Conservation (phyloP, 225 moss, liverwort and hornwort genomes). For the Asterella californica region DNA sequence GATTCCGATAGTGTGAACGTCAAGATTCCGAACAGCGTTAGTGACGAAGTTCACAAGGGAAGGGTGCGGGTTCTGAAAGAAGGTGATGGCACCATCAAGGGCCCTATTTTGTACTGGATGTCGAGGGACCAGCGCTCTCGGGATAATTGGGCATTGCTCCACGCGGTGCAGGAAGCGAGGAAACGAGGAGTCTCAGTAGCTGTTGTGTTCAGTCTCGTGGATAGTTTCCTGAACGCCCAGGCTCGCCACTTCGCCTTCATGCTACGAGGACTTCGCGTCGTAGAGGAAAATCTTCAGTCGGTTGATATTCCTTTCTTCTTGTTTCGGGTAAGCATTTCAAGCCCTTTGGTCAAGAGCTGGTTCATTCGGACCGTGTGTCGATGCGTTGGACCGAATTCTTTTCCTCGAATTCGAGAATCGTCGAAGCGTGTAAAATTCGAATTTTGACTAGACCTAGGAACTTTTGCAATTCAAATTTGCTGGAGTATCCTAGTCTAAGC, state of each 20-base stretch:
- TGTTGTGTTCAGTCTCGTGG: constrained; percentile 88
- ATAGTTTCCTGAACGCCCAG: constrained; percentile 68
- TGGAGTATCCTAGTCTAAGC: background rate
- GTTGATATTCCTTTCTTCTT: constrained; percentile 85
- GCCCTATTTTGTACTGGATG: constrained; percentile 97
- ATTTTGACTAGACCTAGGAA: background rate
- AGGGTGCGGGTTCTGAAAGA: constrained; percentile 64
- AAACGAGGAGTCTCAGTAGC: constrained; percentile 68
- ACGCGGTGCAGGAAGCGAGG: constrained; percentile 78
- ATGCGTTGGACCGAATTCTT: background rate
- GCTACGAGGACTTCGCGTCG: constrained; percentile 87
- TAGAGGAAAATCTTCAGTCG: constrained; percentile 69
- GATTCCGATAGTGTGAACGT: constrained; percentile 1
- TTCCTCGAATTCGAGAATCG: background rate
- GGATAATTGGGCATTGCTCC: constrained; percentile 93
- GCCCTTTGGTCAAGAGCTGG: background rate
- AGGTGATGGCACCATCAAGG: constrained; percentile 38
- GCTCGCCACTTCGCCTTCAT: constrained; percentile 99
- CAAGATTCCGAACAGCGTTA: background rate
- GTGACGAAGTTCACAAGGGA: constrained; percentile 39
- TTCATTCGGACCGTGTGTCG: background rate
- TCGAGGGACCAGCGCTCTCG: constrained; percentile 92
- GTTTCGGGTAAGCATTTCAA: constrained; percentile 50
- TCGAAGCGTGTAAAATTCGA: background rate
- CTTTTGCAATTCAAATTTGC: background rate